Evolutionary conservation across 306 rosid species (phyloP), one percentile per base, ranked within the genome.

Genomic region (Begonia masoniana): DNA sequence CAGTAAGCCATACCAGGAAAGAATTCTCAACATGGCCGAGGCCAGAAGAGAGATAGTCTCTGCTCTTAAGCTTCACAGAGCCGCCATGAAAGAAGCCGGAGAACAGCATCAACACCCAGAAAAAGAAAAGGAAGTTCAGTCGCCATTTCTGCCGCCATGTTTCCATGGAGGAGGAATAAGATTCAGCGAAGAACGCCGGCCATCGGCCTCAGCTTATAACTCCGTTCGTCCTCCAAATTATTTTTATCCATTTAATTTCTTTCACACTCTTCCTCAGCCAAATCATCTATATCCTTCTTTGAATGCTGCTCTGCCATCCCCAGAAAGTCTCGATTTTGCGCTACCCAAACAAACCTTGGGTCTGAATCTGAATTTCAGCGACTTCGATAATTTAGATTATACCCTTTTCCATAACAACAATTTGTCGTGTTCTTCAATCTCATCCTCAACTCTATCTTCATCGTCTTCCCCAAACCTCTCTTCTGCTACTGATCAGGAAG

Each of bases 41-140:
- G 96, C 96, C 13, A 76, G 99, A 56, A 83, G 81, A 70, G 99
- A 91, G 70, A 91, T 91, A 60, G 86, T 74, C 60, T 68, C 84
- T 57, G 99, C 96, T 63, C 85, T 91, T 53, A 83, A 91, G 64
- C 76, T 59, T 77, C 99, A 91, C 49, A 73, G 99, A 67, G 99
- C 96, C 9, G 52, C 96, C 26, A 86, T 84, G 85, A 84, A 88
- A 67, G 82, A 80, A 69, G 85, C 87, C 54, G 66, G 55, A 51
- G 78, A 87, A 51, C 78, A 71, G 9, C 83, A 76, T 13, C 76
- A 74, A 2, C 68, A 68, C 41, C 74, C 72, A 23, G 48, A 55
- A 9, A 70, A 73, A 24, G 31, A 71, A 15, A 58, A 59, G 39
- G 71, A 54, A 54, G 9, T 31, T 5, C 71, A 64, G 15, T 60